These are phyloP conservation scores for Lantana camara DNA, from an alignment of 257 asterid species.

Conservation along the genomic window DNA sequence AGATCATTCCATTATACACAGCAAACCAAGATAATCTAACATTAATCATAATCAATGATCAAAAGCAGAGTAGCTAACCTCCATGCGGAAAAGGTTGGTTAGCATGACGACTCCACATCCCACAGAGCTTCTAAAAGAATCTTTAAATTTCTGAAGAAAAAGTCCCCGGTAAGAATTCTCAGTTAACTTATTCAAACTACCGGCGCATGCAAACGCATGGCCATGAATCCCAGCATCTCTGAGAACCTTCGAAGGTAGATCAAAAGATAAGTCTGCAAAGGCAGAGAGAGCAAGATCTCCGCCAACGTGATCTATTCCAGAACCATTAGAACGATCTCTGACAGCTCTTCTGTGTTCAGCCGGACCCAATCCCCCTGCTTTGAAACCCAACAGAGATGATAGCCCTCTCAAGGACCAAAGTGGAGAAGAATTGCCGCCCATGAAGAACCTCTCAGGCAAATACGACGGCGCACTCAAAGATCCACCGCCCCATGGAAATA, in stretches of 20 bases:
- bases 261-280: conserved; percentile 91
- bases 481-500: conserved; percentile 88
- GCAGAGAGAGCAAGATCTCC: conserved; percentile 93
- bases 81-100: conserved; percentile 88
- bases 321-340: conserved; percentile 41
- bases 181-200: conserved; percentile 75
- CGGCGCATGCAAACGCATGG: conserved; percentile 85
- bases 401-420: conserved; percentile 87
- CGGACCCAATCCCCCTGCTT: conserved; percentile 90
- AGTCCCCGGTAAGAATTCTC: conserved; percentile 62
- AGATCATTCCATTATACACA: background rate
- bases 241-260: conserved; percentile 77
- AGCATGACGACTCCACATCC: conserved; percentile 87
- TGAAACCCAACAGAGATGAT: conserved; percentile 82
- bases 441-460: conserved; percentile 83
- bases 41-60: background rate
- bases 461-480: conserved; percentile 54
- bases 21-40: conserved; percentile 1
- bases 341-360: conserved; percentile 70
- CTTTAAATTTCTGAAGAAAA: conserved; percentile 57
- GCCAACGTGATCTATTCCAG: conserved; percentile 75
- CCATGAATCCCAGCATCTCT: conserved; percentile 93
- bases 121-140: conserved; percentile 75
- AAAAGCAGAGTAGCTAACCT: conserved; percentile 51
- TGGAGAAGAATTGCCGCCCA: conserved; percentile 89